Base-by-base conservation (phyloP, 148 eudicot species). In the Vaccinium vitisidaea region DNA sequence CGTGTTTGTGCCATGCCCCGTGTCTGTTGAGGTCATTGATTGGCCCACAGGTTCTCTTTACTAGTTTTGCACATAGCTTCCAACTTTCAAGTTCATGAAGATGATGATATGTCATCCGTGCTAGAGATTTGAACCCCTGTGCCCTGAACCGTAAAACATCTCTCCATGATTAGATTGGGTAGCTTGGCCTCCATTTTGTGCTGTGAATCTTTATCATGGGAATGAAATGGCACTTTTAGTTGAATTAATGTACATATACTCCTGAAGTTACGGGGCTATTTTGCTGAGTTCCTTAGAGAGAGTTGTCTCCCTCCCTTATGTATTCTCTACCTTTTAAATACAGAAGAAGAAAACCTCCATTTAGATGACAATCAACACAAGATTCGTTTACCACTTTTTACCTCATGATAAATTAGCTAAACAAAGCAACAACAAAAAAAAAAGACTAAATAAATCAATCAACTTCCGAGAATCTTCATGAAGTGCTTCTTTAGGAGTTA, bases 131-230 rank as follows among this genome's bases (percentile, higher is more conserved):
- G 77, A 73, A 73, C 50, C 21, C 49, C 19, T 18, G 25, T 75
- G 19, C 78, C 54, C 50, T 19, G 23, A 18, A 39, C 50, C 1
- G 7, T 21, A 76, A 76, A 76, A 13, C 23, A 1, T 49, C 27
- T 21, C 19, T 76, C 32, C 56, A 23, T 13, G 49, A 2, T 49
- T 76, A n/a, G 56, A n/a, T 76, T 50, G 79, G 32, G 52, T 4
- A 7, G 79, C 16, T 76, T 21, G 79, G 48, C 27, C 55, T 76
- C 80, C 56, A 19, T 75, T 75, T 75, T 75, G 23, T 48, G 79
- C 79, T 30, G 14, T n/a, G 10, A 76, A 49, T 23, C 14, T 48
- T 76, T 10, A 48, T 4, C 27, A 49, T 11, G 56, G 49, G 55
- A 76, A n/a, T 49, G 30, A 75, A 48, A n/a, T 76, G 56, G 56